phyloP scores from a whole-genome alignment of 495 filamentous ascomycete genomes.

The Penicillium odoratum region DNA sequence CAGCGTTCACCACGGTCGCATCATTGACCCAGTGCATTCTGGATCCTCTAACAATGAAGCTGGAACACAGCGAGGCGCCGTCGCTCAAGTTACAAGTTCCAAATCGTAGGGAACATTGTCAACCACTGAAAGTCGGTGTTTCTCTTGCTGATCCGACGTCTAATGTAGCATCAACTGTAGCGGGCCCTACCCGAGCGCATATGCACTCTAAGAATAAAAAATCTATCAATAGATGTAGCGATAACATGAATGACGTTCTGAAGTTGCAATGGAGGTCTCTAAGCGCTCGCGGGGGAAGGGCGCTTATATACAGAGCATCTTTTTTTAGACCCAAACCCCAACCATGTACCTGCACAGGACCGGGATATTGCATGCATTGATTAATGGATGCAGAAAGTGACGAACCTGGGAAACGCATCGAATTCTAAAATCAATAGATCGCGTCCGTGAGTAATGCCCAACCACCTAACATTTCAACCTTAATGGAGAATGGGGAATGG shows the following conservation, averaged over 20 bases:
- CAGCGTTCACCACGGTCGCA: not conserved
- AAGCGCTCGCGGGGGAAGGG: slow-evolving; percentile 12
- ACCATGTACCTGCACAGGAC: not conserved
- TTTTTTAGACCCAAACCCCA: slow-evolving; percentile 17
- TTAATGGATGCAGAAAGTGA: not conserved
- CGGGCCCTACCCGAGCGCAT: slow-evolving; percentile 7
- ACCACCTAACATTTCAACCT: not conserved
- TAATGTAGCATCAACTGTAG: not conserved
- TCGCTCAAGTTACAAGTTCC: not conserved
- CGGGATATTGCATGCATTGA: slow-evolving; percentile 21
- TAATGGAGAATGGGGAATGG: not conserved
- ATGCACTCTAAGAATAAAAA: slow-evolving; percentile 10
- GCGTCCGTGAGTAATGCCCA: not conserved
- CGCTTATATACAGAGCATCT: slow-evolving; percentile 7
- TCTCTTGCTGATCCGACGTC: not conserved
- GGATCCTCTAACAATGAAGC: not conserved
- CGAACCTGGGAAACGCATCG: not conserved
- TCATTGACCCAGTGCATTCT: not conserved
- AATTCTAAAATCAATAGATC: not conserved
- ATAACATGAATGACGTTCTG: not conserved
- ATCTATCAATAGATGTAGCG: slow-evolving; percentile 18
- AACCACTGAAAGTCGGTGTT: not conserved
- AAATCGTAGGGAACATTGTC: not conserved
- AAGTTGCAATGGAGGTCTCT: not conserved
- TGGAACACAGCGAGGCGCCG: not conserved